Evolutionary conservation across 331 rosid species (phyloP), one percentile per base, ranked within the genome.

Genomic region (Quercus phellos): DNA sequence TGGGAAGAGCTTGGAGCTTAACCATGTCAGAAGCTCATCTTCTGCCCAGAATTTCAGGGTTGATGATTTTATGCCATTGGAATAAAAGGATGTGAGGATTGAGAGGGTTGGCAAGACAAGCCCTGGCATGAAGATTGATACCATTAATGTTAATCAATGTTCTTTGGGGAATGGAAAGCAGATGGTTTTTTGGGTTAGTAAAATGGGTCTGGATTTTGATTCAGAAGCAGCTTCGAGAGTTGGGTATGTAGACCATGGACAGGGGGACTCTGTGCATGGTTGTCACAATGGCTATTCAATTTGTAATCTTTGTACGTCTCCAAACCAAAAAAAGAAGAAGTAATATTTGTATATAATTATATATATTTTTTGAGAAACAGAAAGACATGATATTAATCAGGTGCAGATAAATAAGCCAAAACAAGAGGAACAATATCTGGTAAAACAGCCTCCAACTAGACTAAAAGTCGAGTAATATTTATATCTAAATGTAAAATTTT

Each of bases 161-260:
- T 86, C 92, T 29, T 51, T 85, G 29, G 84, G 81, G 73, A 84
- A 59, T 78, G 87, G 79, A 5, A 90, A 88, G 68, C 89, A 82
- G 78, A 42, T 92, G 72, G 87, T 87, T 14, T 87, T 83, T 79
- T 92, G 97, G 93, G 75, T 93, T 50, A 21, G 69, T 60, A 87
- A 80, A 42, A 66, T 79, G 80, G 80, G 67, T 74, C 13, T 77
- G 16, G 86, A 80, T 38, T 82, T 75, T 82, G 17, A 53, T 94
- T 78, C 83, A 77, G 81, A 89, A 88, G 76, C 69, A 74, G 86
- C 92, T 94, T 42, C 72, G 76, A 70, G 94, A 85, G 70, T 38
- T 85, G 83, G 87, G 89, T 78, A 51, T 87, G 51, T 92, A 96
- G 98, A 68, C 75, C 73, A 56, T 92, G 68, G 91, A 89, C 75